Base-by-base conservation (phyloP, 2,329 filamentous ascomycete species). In the Pseudopyricularia cyperi region DNA sequence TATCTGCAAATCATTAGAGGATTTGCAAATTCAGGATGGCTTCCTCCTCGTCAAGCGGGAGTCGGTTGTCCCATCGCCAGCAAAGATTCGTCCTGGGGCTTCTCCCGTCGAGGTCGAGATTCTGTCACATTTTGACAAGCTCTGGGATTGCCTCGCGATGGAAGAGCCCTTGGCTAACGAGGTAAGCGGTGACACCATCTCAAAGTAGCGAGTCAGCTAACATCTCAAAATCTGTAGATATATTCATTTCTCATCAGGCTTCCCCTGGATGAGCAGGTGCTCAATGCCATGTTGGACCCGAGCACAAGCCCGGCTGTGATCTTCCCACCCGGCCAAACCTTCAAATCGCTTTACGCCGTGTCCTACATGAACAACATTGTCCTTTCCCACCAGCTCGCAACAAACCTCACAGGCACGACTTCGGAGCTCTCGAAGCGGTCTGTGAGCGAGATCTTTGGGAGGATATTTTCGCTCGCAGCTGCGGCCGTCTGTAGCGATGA, bases 101-200 rank as follows among this genome's bases (percentile, higher is more conserved):
- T 82, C 71, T 56, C 76, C 70, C 34, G 75, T 97, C 3, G 89
- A 97, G 62, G 75, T 79, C 12, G 87, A 91, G 59, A 82, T 97
- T 22, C 71, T 93, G 58, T 76, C 82, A 53, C 87, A 94, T 64
- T 95, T 95, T 60, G 77, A 87, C 52, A 82, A 91, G 55, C 69
- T 98, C 24, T 95, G 93, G 75, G 77, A 80, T 44, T 85, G 91
- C 60, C 73, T 97, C 52, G 80, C 82, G 56, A 77, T 90, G 68
- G 78, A 87, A 46, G 82, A 90, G 54, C 73, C 70, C 49, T 69
- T 89, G 42, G 82, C 86, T 7, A 72, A 77, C 61, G 82, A 87
- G 71, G 82, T 85, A 71, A 58, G 67, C 54, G 6, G 19, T 15
- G 17, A 24, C 8, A 6, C 46, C 11, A 28, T 11, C 15, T 46